phyloP scores from a whole-genome alignment of 2,329 filamentous ascomycete species.

The Colletotrichum echinochloae region DNA sequence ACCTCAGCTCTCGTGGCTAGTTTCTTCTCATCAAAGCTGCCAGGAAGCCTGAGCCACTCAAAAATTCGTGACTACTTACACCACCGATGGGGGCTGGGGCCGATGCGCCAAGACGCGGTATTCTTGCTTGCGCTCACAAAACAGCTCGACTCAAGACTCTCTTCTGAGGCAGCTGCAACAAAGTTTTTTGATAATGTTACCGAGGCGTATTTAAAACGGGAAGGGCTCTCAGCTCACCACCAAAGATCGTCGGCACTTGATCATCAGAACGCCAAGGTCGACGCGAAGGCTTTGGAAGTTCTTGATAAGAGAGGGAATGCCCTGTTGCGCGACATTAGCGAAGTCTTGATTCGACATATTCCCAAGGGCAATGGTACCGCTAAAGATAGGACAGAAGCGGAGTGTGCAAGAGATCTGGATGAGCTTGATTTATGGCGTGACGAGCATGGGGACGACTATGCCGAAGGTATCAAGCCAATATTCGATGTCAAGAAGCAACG shows the following conservation, averaged over 20 bases:
- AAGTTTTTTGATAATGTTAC: slow-evolving; percentile 1
- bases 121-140: slow-evolving; percentile 89
- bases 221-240: background rate
- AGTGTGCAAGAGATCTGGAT: slow-evolving; percentile 53
- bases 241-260: background rate
- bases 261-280: background rate
- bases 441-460: slow-evolving; percentile 97
- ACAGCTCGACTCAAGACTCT: slow-evolving; percentile 64
- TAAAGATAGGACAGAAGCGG: background rate
- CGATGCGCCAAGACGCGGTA: slow-evolving; percentile 83
- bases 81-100: background rate
- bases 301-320: background rate
- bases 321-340: background rate
- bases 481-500: slow-evolving; percentile 94
- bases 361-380: background rate
- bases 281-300: background rate
- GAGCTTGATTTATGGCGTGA: slow-evolving; percentile 95
- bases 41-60: background rate
- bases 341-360: background rate
- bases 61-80: background rate
- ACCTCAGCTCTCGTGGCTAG: slow-evolving; percentile 79
- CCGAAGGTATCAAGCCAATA: slow-evolving; percentile 90
- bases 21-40: background rate
- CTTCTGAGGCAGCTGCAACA: slow-evolving; percentile 61
- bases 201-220: background rate